Base-by-base conservation (phyloP, 2,329 filamentous ascomycete species). In the Penicillium paneum region DNA sequence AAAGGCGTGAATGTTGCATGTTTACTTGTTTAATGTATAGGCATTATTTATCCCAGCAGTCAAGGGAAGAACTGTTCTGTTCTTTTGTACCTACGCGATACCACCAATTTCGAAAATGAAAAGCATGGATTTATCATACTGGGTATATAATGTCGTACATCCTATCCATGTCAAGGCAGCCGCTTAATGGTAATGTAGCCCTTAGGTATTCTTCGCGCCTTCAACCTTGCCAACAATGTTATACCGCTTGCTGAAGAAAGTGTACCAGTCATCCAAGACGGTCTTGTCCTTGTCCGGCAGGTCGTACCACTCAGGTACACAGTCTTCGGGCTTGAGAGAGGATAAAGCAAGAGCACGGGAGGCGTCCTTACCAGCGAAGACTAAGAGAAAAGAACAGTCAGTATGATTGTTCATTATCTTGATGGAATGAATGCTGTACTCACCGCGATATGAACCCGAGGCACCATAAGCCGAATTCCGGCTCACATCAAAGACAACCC, bases 201-300 rank as follows among this genome's bases (percentile, higher is more conserved):
- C 7, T 63, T 56, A 74, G 41, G 65, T 66, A 58, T 74, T 75
- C 39, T 64, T 69, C 17, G 72, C 72, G 45, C 68, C 72, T 59
- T 72, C 62, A 8, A 78, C 75, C 65, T 76, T 77, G 40, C 76
- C 76, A 38, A 78, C 75, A 49, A 97, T 83, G 67, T 96, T 97
- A 78, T 99, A 99, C 54, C 94, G 83, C 79, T 97, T 99, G 63
- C 88, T 90, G 76, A 99, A 99, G 76, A 96, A 99, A 2, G 89
- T 96, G 60, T 88, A 85, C 94, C 94, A 99, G 73, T 99, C 94
- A 50, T 93, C 83, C 57, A 99, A 77, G 3, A 89, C 87, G 26
- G 83, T 84, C 78, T 94, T 90, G 72, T 97, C 87, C 74, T 94
- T 91, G 21, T 96, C 91, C 13, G 81, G 79, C 48, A 99, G 79